These are phyloP conservation scores for Hypoxylon sp. DNA, from an alignment of 2,329 filamentous ascomycete species.

Conservation along the genomic window DNA sequence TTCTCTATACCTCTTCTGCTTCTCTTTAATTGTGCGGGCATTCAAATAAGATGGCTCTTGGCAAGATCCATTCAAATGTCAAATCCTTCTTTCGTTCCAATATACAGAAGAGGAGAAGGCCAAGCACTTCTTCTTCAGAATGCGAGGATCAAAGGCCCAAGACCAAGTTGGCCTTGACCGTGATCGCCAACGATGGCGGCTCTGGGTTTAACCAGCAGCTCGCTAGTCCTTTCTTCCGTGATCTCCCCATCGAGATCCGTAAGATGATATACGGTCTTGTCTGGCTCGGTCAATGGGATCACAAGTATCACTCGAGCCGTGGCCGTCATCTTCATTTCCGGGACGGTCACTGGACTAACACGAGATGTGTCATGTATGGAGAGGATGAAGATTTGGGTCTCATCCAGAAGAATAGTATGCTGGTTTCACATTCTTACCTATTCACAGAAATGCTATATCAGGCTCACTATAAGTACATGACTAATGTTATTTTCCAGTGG, in stretches of 20 bases:
- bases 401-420: constrained; percentile 46
- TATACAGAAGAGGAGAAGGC: constrained; percentile 39
- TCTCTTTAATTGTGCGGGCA: not conserved
- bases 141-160: constrained; percentile 19
- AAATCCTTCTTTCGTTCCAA: constrained; percentile 43
- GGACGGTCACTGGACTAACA: constrained; percentile 47
- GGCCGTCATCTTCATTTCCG: constrained; percentile 48
- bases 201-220: constrained; percentile 39
- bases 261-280: constrained; percentile 49
- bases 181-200: not conserved
- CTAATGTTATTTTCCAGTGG: constrained; percentile 40
- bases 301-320: constrained; percentile 45
- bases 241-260: constrained; percentile 52
- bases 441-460: not conserved
- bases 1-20: constrained; percentile 1
- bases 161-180: constrained; percentile 5
- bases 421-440: not conserved
- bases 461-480: not conserved
- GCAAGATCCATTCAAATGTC: constrained; percentile 40
- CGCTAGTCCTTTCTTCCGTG: constrained; percentile 48
- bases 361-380: constrained; percentile 48
- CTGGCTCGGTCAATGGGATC: constrained; percentile 44
- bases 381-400: constrained; percentile 45
- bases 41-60: constrained; percentile 41
- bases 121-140: constrained; percentile 26